These are phyloP conservation scores for Saccharomycopsis crataegensis DNA, from an alignment of 1,139 yeast species.

Conservation along the genomic window DNA sequence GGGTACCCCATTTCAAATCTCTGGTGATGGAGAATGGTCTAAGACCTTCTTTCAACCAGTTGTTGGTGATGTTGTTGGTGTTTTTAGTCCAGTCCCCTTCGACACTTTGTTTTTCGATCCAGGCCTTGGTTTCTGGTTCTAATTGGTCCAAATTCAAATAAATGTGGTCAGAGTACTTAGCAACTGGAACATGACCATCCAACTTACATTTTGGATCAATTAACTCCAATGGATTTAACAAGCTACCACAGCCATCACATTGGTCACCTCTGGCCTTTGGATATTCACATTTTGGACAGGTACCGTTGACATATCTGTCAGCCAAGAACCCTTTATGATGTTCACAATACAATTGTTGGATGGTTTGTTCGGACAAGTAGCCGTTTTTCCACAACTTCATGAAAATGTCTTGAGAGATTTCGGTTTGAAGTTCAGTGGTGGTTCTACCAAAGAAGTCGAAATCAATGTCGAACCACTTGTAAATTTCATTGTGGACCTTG, in stretches of 20 bases:
- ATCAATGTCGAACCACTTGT: slow-evolving; percentile 94
- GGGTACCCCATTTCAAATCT: slow-evolving; percentile 97
- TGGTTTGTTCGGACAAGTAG: slow-evolving; percentile 76
- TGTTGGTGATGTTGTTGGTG: slow-evolving; percentile 76
- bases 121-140: slow-evolving; percentile 62
- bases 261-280: slow-evolving; percentile 99
- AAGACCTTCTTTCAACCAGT: slow-evolving; percentile 92
- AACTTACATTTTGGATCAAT: slow-evolving; percentile 93
- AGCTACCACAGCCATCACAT: slow-evolving; percentile 91
- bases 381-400: slow-evolving; percentile 65
- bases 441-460: slow-evolving; percentile 97
- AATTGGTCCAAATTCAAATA: slow-evolving; percentile 78
- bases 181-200: slow-evolving; percentile 74
- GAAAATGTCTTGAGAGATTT: slow-evolving; percentile 92
- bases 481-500: slow-evolving; percentile 77
- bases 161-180: slow-evolving; percentile 76
- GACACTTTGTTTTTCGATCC: slow-evolving; percentile 62
- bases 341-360: slow-evolving; percentile 87
- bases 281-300: slow-evolving; percentile 89
- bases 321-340: slow-evolving; percentile 87
- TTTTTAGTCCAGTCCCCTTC: slow-evolving; percentile 90
- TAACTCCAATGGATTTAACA: slow-evolving; percentile 87
- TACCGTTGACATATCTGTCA: slow-evolving; percentile 95
- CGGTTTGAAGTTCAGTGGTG: slow-evolving; percentile 85
- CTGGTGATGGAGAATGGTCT: slow-evolving; percentile 95